Evolutionary conservation across 805 yeast species (phyloP), one percentile per base, ranked within the genome.

Genomic region (Jamesozyma hellenica): DNA sequence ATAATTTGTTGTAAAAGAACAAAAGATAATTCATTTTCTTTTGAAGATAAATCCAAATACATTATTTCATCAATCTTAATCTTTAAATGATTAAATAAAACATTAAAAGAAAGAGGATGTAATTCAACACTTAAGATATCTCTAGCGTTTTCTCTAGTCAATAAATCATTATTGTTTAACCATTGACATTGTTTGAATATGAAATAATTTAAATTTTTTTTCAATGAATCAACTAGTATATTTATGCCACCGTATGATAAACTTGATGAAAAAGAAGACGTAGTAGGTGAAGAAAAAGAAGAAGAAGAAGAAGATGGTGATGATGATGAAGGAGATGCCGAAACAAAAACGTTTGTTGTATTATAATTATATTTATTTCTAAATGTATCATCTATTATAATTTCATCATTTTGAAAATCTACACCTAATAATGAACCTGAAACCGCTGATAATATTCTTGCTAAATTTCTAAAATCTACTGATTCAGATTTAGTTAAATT

Each of bases 381-480:
- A 13, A 17, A 18, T 10, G 25, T 18, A 31, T 31, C 34, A 31
- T 31, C 34, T 31, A 7, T 31, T 17, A 31, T 31, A 3, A 18
- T 31, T 13, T 39, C 34, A 4, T 16, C 10, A 10, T 23, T 14
- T 15, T 14, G 6, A 17, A 14, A 17, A 12, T 34, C 29, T 5
- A 12, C 4, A n/a, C 28, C 9, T 25, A 33, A 17, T 11, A 38
- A 38, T 7, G 31, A 10, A 33, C 94, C 86, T 36, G 84, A 72
- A 0, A 80, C 63, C 0, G 86, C 74, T 2, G 86, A 84, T 43
- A 84, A 57, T 43, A 79, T 77, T 8, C 90, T 92, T 2, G 86
- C 77, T 52, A 71, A 79, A 51, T 78, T 81, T 49, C 82, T 66
- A 58, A 77, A 76, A 19, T 75, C 70, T 9, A 64, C 49, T 34